phyloP scores from a whole-genome alignment of 768 basidiomycete species.

The Trametes cubensis region DNA sequence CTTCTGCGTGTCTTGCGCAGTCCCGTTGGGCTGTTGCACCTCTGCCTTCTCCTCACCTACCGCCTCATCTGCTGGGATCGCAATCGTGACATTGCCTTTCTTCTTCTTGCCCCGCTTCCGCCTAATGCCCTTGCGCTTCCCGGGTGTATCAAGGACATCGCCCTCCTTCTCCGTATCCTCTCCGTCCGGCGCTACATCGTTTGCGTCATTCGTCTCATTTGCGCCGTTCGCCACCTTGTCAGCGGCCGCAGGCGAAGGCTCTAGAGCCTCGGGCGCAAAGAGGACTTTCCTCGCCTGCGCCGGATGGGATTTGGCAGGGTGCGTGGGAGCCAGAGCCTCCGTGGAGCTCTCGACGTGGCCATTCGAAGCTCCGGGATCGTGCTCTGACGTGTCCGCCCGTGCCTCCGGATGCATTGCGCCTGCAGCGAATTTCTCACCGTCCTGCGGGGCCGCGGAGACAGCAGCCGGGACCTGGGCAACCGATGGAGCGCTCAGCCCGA shows the following conservation, averaged over 20 bases:
- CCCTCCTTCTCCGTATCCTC: constrained; percentile 56
- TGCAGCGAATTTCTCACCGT: not conserved
- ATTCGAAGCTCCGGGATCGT: not conserved
- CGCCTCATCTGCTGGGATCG: constrained; percentile 23
- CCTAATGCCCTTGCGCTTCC: constrained; percentile 39
- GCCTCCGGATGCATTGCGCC: not conserved
- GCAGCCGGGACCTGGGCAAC: not conserved
- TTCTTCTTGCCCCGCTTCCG: constrained; percentile 37
- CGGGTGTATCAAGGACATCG: constrained; percentile 46
- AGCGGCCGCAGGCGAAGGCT: not conserved
- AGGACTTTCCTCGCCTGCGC: constrained; percentile 13
- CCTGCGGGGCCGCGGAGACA: constrained; percentile 2
- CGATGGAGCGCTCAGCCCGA: constrained; percentile 3
- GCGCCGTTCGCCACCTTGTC: not conserved
- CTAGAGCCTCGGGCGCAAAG: constrained; percentile 19
- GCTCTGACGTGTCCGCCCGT: not conserved
- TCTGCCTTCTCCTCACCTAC: constrained; percentile 25
- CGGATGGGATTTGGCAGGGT: not conserved
- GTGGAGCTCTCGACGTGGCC: not conserved
- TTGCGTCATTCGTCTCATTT: constrained; percentile 19
- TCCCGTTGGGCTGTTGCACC: constrained; percentile 16
- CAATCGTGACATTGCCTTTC: constrained; percentile 27
- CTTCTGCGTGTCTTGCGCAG: constrained; percentile 11
- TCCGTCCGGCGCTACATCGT: constrained; percentile 31
- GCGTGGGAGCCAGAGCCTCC: not conserved